Base-by-base conservation (phyloP, 164 flowering plant genomes). In the Vitis riparia region DNA sequence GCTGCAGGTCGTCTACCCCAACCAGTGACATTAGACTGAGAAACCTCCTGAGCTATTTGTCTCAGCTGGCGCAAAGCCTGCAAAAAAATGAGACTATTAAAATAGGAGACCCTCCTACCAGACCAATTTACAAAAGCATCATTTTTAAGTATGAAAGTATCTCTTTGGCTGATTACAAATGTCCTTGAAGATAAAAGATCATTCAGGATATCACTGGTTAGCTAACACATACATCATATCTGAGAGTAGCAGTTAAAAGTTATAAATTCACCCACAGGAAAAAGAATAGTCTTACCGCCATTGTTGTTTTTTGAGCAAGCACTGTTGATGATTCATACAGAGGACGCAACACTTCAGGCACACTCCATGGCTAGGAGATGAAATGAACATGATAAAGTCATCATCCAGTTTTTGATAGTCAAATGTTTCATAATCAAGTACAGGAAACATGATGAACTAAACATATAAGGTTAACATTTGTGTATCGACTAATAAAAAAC, bases 271-370 rank as follows among this genome's bases (percentile, higher is more conserved):
- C 13, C 56, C 56, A 53, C 13, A 12, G 56, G 56, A n/a, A 53
- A 53, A 53, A 8, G 15, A 15, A 11, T 7, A 12, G 65, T 67
- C 83, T 72, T 76, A 95, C 99, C 65, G 93, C 90, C 88, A 91
- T 88, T 48, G 99, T 91, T 52, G 84, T 85, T 82, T 87, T 95
- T 56, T 95, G 99, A 57, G 99, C 97, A 68, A 95, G 89, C 17
- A 89, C 83, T 0, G 89, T 84, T 50, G 99, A 85, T 51, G 99
- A 95, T 79, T 95, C 97, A 78, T 95, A 95, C 16, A 95, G 79
- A 7, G 99, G 99, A 19, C 99, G 94, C 63, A 95, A 61, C 51
- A 95, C 99, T 77, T 95, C 99, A 32, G 99, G 99, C 49, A 95
- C 98, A 76, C 90, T 91, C 89, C 87, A 86, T 32, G 97, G 89